phyloP scores from a whole-genome alignment of 306 rosid species.

The Rosa persica region DNA sequence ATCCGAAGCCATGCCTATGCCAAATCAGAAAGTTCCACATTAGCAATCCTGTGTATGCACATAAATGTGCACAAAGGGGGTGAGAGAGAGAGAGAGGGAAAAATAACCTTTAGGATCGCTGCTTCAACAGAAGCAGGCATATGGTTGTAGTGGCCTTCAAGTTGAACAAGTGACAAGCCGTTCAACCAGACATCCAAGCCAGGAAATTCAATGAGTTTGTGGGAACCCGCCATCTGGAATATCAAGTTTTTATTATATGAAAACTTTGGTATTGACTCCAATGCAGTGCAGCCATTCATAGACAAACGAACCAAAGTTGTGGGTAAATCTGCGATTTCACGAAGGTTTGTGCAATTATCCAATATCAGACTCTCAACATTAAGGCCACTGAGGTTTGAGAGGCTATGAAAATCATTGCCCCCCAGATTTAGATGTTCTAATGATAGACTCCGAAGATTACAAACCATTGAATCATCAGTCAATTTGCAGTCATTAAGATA shows the following conservation, averaged over 20 bases:
- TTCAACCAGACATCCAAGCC: neutral
- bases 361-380: slow-evolving; percentile 1
- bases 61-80: too few relatives aligned
- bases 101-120: slow-evolving; percentile 22
- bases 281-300: neutral
- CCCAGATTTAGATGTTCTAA: neutral
- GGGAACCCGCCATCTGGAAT: too few relatives aligned
- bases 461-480: neutral
- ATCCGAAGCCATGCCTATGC: slow-evolving; percentile 11
- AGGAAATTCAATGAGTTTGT: neutral
- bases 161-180: neutral
- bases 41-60: too few relatives aligned
- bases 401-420: neutral
- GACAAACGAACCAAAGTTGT: neutral
- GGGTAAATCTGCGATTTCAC: slow-evolving; percentile 10
- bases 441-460: too few relatives aligned
- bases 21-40: too few relatives aligned
- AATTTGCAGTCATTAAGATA: slow-evolving; percentile 13
- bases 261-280: slow-evolving; percentile 7
- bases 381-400: neutral
- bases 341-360: slow-evolving; percentile 2
- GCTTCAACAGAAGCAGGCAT: neutral
- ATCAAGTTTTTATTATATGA: too few relatives aligned
- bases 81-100: neutral
- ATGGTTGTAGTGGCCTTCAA: slow-evolving; percentile 17